phyloP scores from a whole-genome alignment of 345 rosid genomes.

The Eutrema japonicum region DNA sequence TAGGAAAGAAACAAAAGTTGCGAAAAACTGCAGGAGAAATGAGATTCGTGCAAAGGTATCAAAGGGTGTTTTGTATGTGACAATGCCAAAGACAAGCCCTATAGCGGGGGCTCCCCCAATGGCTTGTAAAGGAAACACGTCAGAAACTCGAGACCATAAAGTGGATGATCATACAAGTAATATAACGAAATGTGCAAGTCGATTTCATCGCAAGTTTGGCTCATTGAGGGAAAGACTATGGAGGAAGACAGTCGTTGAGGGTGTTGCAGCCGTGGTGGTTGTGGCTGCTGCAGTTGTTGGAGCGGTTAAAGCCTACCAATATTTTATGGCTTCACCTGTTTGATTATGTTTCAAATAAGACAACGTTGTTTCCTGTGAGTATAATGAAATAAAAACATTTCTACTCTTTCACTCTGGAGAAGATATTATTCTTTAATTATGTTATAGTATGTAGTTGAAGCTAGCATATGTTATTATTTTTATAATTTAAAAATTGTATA shows the following conservation, averaged over 20 bases:
- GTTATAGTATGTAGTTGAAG: too few relatives aligned
- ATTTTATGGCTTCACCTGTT: conserved; percentile 41
- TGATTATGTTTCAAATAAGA: conserved; percentile 28
- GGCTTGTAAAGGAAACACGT: conserved; percentile 8
- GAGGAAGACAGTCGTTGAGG: conserved; percentile 39
- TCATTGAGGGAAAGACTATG: conserved; percentile 38
- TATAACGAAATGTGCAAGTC: conserved; percentile 6
- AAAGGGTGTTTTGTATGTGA: too few relatives aligned
- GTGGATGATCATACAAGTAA: not conserved
- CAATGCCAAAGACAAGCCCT: not conserved
- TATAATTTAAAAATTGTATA: too few relatives aligned
- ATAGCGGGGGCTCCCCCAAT: not conserved
- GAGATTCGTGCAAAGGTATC: too few relatives aligned
- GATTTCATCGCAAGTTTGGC: conserved; percentile 24
- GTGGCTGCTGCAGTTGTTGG: conserved; percentile 41
- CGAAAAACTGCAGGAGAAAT: too few relatives aligned
- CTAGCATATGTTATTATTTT: too few relatives aligned
- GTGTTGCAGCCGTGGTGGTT: conserved; percentile 39
- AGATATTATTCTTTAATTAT: too few relatives aligned
- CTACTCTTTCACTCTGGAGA: not conserved
- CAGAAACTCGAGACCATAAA: not conserved
- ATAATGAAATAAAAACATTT: not conserved
- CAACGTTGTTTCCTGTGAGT: conserved; percentile 2
- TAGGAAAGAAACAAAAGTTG: too few relatives aligned
- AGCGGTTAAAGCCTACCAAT: conserved; percentile 38